These are phyloP conservation scores for Botrytis porri DNA, from an alignment of 2,329 filamentous ascomycete genomes.

Conservation along the genomic window DNA sequence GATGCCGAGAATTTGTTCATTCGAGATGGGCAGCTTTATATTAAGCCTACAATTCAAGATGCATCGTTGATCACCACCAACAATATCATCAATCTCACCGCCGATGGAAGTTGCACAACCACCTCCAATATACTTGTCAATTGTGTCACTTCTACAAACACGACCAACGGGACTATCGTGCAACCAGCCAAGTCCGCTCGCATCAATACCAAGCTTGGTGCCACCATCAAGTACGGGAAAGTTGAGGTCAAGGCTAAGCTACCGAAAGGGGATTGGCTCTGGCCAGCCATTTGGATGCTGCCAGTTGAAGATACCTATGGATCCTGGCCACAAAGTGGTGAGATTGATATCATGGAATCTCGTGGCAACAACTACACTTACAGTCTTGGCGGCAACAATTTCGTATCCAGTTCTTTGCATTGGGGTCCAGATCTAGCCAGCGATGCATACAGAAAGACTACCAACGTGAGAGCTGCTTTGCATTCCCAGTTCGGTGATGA, in stretches of 20 bases:
- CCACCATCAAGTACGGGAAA: slow-evolving; percentile 74
- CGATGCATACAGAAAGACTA: slow-evolving; percentile 81
- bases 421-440: slow-evolving; percentile 72
- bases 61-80: slow-evolving; percentile 61
- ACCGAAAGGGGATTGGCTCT: slow-evolving; percentile 79
- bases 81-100: slow-evolving; percentile 64
- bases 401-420: slow-evolving; percentile 74
- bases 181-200: slow-evolving; percentile 76
- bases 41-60: slow-evolving; percentile 77
- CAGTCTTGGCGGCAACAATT: slow-evolving; percentile 73
- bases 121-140: slow-evolving; percentile 57
- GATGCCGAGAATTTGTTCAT: slow-evolving; percentile 73
- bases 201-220: slow-evolving; percentile 71
- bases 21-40: slow-evolving; percentile 64
- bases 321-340: slow-evolving; percentile 73
- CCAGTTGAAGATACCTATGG: slow-evolving; percentile 71
- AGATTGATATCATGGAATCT: slow-evolving; percentile 80
- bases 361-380: slow-evolving; percentile 82
- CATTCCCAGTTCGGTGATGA: slow-evolving; percentile 69
- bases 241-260: slow-evolving; percentile 77
- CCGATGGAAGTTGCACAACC: slow-evolving; percentile 56
- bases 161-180: slow-evolving; percentile 72
- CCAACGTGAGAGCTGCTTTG: slow-evolving; percentile 70
- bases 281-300: slow-evolving; percentile 92
- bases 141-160: slow-evolving; percentile 72